Evolutionary conservation across 495 filamentous ascomycete species (phyloP).

Genomic region (Platismatia glauca): DNA sequence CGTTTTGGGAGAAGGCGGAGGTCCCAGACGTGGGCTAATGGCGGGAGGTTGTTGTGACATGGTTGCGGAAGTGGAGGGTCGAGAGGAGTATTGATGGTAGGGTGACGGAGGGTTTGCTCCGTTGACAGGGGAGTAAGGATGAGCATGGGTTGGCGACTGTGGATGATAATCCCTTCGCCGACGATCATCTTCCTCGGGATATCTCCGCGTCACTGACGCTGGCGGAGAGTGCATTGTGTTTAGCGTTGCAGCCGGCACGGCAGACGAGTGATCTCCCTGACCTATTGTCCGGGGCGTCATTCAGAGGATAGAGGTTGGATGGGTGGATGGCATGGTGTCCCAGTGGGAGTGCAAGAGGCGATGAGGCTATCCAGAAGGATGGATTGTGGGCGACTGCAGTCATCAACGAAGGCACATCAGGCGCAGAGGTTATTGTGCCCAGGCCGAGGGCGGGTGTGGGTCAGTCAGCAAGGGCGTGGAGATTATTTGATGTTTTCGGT

Average conservation of each 20-base stretch:
- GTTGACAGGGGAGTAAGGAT: slow-evolving; percentile 23
- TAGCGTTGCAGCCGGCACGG: slow-evolving; percentile 20
- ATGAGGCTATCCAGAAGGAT: slow-evolving; percentile 13
- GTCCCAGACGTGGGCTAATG: slow-evolving; percentile 22
- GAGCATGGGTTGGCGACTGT: slow-evolving; percentile 21
- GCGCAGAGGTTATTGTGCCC: slow-evolving; percentile 14
- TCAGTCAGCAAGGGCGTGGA: slow-evolving; percentile 10
- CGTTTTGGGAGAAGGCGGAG: slow-evolving; percentile 23
- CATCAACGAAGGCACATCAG: slow-evolving; percentile 13
- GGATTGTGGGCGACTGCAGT: neutral
- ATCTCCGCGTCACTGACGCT: slow-evolving; percentile 23
- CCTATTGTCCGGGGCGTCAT: neutral
- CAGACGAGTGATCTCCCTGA: slow-evolving; percentile 7
- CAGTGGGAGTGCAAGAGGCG: neutral
- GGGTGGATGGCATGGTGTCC: slow-evolving; percentile 1
- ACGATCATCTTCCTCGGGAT: slow-evolving; percentile 26
- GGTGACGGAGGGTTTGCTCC: slow-evolving; percentile 21
- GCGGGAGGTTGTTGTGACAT: slow-evolving; percentile 16
- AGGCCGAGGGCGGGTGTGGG: slow-evolving; percentile 9
- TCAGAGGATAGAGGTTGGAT: neutral
- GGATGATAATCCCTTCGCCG: slow-evolving; percentile 24
- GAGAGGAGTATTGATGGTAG: slow-evolving; percentile 21
- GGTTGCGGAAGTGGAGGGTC: slow-evolving; percentile 21
- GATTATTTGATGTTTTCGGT: neutral
- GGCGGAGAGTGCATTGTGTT: slow-evolving; percentile 5